Evolutionary conservation across 352 stramenopile species (phyloP).

Genomic region (Blastocystis sp.): DNA sequence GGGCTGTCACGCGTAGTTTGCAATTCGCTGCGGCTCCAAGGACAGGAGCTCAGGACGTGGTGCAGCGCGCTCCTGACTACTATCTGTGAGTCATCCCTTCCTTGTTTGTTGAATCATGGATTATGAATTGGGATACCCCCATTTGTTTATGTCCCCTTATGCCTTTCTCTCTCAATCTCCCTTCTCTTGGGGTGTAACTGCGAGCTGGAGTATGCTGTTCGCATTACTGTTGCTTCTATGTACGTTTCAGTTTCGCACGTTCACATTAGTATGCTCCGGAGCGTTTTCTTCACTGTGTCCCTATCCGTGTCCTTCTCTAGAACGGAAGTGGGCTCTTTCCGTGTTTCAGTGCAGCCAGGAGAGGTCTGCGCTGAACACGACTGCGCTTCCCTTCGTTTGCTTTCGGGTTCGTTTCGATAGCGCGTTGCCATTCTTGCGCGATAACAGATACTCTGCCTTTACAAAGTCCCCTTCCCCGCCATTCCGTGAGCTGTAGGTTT

Average conservation of each 20-base stretch:
- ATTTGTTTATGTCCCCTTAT: neutral
- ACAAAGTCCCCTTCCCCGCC: too few species aligned
- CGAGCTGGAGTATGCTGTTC: neutral
- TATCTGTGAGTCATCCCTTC: slow-evolving; percentile 75
- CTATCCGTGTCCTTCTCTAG: neutral
- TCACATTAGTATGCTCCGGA: neutral
- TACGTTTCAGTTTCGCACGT: neutral
- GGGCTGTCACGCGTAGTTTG: slow-evolving; percentile 74
- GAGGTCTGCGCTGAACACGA: neutral
- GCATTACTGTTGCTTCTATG: neutral
- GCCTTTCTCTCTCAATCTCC: slow-evolving; percentile 26
- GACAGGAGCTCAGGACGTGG: slow-evolving; percentile 80
- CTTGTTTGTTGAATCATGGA: neutral
- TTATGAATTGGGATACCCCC: neutral
- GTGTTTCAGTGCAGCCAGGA: neutral
- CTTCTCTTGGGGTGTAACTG: neutral
- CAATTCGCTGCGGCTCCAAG: slow-evolving; percentile 79
- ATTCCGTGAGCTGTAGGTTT: neutral
- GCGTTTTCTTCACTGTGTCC: neutral
- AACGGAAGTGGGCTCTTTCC: neutral
- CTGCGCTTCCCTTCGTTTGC: neutral
- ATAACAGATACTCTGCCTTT: too few species aligned
- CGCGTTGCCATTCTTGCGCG: too few species aligned
- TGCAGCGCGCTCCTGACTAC: slow-evolving; percentile 80
- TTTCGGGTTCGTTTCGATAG: too few species aligned